Percentiles rank a stretch among this genome's conserved stretches.
Evolutionary conservation across 1,284 basidiomycete genomes (phyloP).

Genomic region (Trichosporon inkin): DNA sequence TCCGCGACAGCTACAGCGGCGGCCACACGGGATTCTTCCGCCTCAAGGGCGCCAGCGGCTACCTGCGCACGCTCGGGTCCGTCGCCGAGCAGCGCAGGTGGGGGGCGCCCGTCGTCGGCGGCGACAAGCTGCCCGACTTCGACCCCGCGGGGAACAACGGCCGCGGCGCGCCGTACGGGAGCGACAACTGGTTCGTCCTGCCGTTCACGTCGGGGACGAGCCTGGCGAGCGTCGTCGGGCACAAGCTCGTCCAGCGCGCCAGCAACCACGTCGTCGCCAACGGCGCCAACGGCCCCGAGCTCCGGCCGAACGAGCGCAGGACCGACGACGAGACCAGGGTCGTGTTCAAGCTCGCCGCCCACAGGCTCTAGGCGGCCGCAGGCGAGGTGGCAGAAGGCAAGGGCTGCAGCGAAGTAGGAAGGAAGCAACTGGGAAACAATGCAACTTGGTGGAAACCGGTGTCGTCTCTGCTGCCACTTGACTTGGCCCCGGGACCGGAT

Average conservation of each 20-base stretch:
- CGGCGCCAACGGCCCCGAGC: neutral
- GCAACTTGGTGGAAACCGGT: too few relatives aligned
- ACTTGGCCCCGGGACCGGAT: too few relatives aligned
- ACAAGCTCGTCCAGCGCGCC: conserved; percentile 11
- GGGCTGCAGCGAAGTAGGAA: too few relatives aligned
- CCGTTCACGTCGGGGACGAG: conserved; percentile 1
- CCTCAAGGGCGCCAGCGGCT: conserved; percentile 4
- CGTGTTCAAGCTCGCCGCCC: neutral
- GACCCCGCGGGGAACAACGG: conserved; percentile 1
- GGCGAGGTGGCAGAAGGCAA: too few relatives aligned
- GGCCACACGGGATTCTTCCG: conserved; percentile 6
- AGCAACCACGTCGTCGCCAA: neutral
- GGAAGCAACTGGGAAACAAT: too few relatives aligned
- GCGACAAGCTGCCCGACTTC: neutral
- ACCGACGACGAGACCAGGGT: neutral
- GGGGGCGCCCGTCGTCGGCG: neutral
- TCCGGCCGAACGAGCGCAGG: neutral
- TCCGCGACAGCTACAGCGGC: conserved; percentile 1
- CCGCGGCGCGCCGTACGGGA: conserved; percentile 8
- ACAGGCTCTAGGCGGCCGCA: too few relatives aligned
- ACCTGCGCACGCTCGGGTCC: neutral
- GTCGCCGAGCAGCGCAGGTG: conserved; percentile 2
- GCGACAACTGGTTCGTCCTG: conserved; percentile 9
- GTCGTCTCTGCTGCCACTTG: too few relatives aligned
- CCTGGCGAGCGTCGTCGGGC: neutral